Conservation (phyloP, 306 rosid species). For the Medicago arabica region DNA sequence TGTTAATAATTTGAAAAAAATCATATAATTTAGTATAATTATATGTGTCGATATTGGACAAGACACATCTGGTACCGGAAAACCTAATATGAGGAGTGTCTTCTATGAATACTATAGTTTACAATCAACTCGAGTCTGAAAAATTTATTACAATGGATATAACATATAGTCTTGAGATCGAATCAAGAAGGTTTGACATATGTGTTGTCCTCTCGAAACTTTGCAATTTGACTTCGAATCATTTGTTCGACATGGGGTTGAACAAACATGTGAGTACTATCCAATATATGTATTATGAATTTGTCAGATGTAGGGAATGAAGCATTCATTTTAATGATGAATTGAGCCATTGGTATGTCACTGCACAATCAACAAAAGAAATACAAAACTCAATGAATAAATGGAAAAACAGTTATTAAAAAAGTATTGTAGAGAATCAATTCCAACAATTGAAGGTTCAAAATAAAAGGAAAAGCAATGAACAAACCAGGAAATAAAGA, state of each 20-base stretch:
- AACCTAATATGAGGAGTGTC: neutral
- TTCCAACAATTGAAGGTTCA: no score
- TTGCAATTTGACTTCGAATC: constrained; percentile 80
- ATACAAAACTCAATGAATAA: neutral
- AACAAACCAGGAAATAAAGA: constrained; percentile 55
- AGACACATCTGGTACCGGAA: no score
- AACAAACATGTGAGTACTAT: constrained; percentile 83
- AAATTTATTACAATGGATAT: no score
- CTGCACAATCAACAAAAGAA: constrained; percentile 51
- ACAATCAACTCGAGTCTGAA: neutral
- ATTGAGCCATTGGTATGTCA: constrained; percentile 95
- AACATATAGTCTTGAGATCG: no score
- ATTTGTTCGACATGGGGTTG: constrained; percentile 76
- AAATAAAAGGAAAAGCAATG: neutral
- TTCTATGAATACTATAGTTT: neutral
- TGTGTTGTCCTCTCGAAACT: constrained; percentile 86
- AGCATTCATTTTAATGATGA: constrained; percentile 79
- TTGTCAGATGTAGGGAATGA: constrained; percentile 70
- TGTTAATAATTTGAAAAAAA: no score
- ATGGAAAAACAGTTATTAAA: neutral
- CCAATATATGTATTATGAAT: constrained; percentile 82
- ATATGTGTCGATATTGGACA: no score
- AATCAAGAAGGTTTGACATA: constrained; percentile 82
- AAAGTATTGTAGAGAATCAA: no score
- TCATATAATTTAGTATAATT: no score